Evolutionary conservation across 2,329 filamentous ascomycete species (phyloP).

Genomic region (Orbilia blumenaviensis): DNA sequence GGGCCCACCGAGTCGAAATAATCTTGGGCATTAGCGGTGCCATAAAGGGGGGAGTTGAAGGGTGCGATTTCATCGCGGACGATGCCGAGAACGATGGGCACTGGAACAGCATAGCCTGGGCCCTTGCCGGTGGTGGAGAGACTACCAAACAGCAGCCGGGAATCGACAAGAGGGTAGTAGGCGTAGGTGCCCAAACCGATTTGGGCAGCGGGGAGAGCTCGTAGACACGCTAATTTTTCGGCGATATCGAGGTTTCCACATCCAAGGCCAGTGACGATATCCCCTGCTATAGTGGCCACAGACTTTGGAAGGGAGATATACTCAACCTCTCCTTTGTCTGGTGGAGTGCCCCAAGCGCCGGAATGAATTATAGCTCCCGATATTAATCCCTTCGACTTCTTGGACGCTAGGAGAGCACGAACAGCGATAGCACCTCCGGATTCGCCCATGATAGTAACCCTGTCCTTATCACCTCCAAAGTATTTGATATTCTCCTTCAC

Average conservation of each 20-base stretch:
- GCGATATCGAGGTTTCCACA: not conserved
- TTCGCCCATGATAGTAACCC: constrained; percentile 61
- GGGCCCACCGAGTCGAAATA: constrained; percentile 53
- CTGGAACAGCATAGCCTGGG: constrained; percentile 48
- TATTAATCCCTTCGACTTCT: constrained; percentile 65
- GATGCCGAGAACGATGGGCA: constrained; percentile 61
- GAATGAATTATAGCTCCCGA: constrained; percentile 62
- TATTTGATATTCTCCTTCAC: constrained; percentile 61
- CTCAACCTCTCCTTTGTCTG: constrained; percentile 4
- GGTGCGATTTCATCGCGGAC: constrained; percentile 61
- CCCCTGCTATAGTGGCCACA: not conserved
- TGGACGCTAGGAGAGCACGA: constrained; percentile 65
- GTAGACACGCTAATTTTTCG: not conserved
- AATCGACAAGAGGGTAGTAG: constrained; percentile 13
- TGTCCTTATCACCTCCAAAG: constrained; percentile 60
- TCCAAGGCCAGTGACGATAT: not conserved
- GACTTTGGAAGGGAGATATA: constrained; percentile 11
- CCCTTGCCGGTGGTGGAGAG: constrained; percentile 3
- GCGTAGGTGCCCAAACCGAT: not conserved
- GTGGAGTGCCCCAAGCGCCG: constrained; percentile 5
- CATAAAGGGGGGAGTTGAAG: constrained; percentile 58
- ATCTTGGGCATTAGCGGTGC: constrained; percentile 56
- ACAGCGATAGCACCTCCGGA: constrained; percentile 60
- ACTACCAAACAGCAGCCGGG: not conserved
- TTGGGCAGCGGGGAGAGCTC: not conserved